These are phyloP conservation scores for Tolypocladium cylindrosporum DNA, from an alignment of 2,329 filamentous ascomycete species.

Conservation along the genomic window DNA sequence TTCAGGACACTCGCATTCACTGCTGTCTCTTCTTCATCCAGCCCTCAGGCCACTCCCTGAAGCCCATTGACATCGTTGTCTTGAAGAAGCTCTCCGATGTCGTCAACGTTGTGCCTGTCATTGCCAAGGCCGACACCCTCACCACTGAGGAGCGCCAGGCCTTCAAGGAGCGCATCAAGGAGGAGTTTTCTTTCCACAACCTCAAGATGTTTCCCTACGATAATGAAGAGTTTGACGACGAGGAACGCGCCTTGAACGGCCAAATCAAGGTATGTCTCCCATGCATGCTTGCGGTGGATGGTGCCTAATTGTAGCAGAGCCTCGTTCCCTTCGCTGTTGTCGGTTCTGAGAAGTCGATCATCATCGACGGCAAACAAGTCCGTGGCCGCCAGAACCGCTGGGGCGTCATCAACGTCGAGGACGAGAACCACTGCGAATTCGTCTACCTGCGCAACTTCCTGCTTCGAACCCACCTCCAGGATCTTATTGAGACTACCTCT, in stretches of 20 bases:
- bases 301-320: constrained; percentile 41
- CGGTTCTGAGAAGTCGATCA: constrained; percentile 95
- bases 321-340: constrained; percentile 97
- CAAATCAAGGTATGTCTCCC: constrained; percentile 75
- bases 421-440: constrained; percentile 99
- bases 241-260: constrained; percentile 86
- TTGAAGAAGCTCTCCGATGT: constrained; percentile 99
- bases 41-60: constrained; percentile 93
- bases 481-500: constrained; percentile 96
- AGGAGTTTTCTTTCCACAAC: constrained; percentile 99
- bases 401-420: constrained; percentile 99
- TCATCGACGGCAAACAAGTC: constrained; percentile 94
- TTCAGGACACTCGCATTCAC: constrained; percentile 98
- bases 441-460: constrained; percentile 98
- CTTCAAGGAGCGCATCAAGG: constrained; percentile 99
- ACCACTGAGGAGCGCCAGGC: constrained; percentile 90
- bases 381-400: constrained; percentile 97
- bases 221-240: constrained; percentile 96
- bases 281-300: not conserved
- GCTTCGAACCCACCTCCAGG: constrained; percentile 94
- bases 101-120: constrained; percentile 97
- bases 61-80: constrained; percentile 98
- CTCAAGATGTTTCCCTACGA: constrained; percentile 99
- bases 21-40: constrained; percentile 99
- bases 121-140: constrained; percentile 94